Evolutionary conservation across 345 rosid species (phyloP), one percentile per base, ranked within the genome.

Genomic region (Raphanus sativus): DNA sequence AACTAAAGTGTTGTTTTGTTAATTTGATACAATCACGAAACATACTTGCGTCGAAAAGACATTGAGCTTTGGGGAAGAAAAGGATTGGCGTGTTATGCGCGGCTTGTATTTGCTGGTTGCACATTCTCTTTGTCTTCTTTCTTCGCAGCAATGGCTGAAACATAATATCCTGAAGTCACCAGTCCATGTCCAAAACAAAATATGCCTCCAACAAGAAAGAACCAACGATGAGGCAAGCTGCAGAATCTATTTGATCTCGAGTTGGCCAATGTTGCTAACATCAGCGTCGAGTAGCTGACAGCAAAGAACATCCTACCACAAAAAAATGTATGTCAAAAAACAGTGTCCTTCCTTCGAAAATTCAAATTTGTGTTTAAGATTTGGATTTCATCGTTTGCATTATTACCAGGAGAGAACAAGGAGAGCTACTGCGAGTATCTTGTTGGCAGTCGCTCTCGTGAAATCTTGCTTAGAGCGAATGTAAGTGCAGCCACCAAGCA

Each of bases 321-420:
- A 48, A 65, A n/a, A 24, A 11, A 2, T n/a, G 15, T 28, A 62
- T 62, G 65, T 76, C 42, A 34, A 62, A 34, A 62, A 4, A 10
- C 1, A 33, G 3, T n/a, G 52, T 32, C n/a, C n/a, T n/a, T n/a
- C n/a, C n/a, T n/a, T n/a, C n/a, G n/a, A n/a, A n/a, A n/a, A n/a
- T n/a, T 15, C n/a, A n/a, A n/a, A n/a, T n/a, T 38, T 12, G 28
- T 62, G 82, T 77, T 89, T 84, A 91, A 88, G 70, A 21, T 21
- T 21, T 30, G 86, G 74, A 30, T 25, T 11, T 6, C n/a, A 2
- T 67, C 63, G 38, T 38, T 59, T 80, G 38, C 45, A 17, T 42
- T 32, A 21, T 21, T 87, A 93, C 97, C 97, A 94, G 9, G 97
- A 86, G 78, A 92, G 84, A 72, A 90, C 66, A 76, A 88, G 89